Conservation (phyloP, 2,329 filamentous ascomycete genomes). For the Cryphonectria nitschkei region DNA sequence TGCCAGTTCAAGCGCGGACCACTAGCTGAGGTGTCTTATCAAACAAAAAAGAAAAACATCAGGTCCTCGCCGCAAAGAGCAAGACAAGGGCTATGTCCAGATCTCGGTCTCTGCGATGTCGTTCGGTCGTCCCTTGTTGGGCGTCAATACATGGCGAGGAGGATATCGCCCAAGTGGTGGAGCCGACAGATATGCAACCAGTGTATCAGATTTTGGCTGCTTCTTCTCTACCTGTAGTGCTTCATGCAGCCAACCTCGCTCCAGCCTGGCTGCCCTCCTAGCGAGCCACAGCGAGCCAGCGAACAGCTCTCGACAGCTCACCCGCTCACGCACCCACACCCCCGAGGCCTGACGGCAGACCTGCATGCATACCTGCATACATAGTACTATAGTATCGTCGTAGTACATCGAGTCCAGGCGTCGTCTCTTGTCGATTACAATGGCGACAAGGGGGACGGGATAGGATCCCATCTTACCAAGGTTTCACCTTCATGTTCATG, state of each 20-base stretch:
- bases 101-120: background rate
- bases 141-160: background rate
- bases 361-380: background rate
- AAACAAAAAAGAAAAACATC: background rate
- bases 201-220: conserved; percentile 16
- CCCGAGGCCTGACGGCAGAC: background rate
- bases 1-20: conserved; percentile 4
- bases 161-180: conserved; percentile 7
- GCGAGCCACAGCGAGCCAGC: background rate
- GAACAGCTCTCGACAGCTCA: background rate
- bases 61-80: background rate
- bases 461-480: background rate
- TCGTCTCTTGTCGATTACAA: background rate
- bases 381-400: background rate
- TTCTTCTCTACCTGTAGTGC: background rate
- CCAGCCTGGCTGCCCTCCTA: background rate
- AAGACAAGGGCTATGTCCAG: background rate
- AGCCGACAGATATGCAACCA: conserved; percentile 15
- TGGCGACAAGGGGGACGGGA: background rate
- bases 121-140: conserved; percentile 4
- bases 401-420: background rate
- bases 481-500: background rate
- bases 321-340: background rate
- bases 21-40: background rate
- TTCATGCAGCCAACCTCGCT: conserved; percentile 4